These are phyloP conservation scores for Neurospora sp. DNA, from an alignment of 495 filamentous ascomycete genomes.

Conservation along the genomic window DNA sequence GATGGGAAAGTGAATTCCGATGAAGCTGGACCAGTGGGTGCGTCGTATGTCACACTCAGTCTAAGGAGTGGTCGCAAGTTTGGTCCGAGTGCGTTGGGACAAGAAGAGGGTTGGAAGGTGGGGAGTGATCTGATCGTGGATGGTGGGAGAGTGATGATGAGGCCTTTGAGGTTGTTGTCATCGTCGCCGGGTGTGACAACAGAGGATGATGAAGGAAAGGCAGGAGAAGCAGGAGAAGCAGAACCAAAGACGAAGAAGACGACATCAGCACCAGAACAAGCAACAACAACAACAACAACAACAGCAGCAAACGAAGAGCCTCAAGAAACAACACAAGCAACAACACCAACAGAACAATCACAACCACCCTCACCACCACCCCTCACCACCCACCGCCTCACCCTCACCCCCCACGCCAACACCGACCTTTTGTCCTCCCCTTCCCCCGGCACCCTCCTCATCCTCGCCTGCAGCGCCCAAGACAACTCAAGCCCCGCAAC, in stretches of 20 bases:
- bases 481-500: conserved; percentile 17
- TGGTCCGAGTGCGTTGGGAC: not conserved
- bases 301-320: not conserved
- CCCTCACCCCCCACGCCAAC: conserved; percentile 6
- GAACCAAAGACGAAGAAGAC: not conserved
- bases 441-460: conserved; percentile 17
- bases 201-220: not conserved
- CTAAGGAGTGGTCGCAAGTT: not conserved
- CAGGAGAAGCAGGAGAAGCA: not conserved
- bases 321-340: not conserved
- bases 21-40: not conserved
- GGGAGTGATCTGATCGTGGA: not conserved
- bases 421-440: conserved; percentile 15
- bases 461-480: conserved; percentile 20
- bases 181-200: not conserved
- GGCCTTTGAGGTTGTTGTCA: not conserved
- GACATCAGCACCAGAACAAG: not conserved
- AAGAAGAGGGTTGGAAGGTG: not conserved
- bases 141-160: not conserved
- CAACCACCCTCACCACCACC: not conserved
- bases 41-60: not conserved
- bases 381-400: not conserved
- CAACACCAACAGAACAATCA: not conserved
- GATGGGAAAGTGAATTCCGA: not conserved
- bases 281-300: not conserved